Percentiles rank a stretch among this genome's conserved stretches.
Conservation (phyloP, 2,329 filamentous ascomycete genomes). For the Pleurostoma richardsiae region DNA sequence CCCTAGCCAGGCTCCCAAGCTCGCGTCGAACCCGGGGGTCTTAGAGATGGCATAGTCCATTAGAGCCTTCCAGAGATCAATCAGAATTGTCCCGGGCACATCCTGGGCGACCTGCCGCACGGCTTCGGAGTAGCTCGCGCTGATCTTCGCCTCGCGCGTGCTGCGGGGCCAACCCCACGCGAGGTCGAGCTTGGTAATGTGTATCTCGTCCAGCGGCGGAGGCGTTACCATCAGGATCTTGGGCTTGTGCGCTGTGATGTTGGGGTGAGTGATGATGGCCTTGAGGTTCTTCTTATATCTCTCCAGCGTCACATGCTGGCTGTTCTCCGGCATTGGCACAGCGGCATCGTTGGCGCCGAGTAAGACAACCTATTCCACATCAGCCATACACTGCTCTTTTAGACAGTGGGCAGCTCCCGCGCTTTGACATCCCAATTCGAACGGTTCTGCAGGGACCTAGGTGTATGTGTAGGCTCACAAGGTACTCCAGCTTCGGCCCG, state of each 20-base stretch:
- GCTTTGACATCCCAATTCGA: too few relatives aligned
- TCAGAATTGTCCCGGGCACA: constrained; percentile 60
- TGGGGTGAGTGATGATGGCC: constrained; percentile 67
- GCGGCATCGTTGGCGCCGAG: constrained; percentile 90
- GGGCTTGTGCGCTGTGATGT: constrained; percentile 63
- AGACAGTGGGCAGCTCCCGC: too few relatives aligned
- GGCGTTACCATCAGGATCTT: constrained; percentile 76
- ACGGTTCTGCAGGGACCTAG: neutral
- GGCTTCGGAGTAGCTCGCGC: constrained; percentile 52
- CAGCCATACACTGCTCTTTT: too few relatives aligned
- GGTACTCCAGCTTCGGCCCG: constrained; percentile 58
- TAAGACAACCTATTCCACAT: constrained; percentile 57
- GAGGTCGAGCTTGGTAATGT: constrained; percentile 44
- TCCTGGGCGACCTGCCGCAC: constrained; percentile 64
- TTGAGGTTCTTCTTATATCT: constrained; percentile 69
- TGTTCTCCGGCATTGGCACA: constrained; percentile 53
- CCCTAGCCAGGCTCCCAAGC: constrained; percentile 38
- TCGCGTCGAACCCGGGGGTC: constrained; percentile 50
- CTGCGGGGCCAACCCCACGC: constrained; percentile 36
- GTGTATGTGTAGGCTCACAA: constrained; percentile 41
- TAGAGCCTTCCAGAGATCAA: constrained; percentile 77
- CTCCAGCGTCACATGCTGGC: constrained; percentile 74
- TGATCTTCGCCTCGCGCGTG: constrained; percentile 41
- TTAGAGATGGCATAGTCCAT: constrained; percentile 63
- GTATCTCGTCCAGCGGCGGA: constrained; percentile 76